Evolutionary conservation across 352 stramenopile genomes (phyloP).

Genomic region (Aphanomyces euteiches): DNA sequence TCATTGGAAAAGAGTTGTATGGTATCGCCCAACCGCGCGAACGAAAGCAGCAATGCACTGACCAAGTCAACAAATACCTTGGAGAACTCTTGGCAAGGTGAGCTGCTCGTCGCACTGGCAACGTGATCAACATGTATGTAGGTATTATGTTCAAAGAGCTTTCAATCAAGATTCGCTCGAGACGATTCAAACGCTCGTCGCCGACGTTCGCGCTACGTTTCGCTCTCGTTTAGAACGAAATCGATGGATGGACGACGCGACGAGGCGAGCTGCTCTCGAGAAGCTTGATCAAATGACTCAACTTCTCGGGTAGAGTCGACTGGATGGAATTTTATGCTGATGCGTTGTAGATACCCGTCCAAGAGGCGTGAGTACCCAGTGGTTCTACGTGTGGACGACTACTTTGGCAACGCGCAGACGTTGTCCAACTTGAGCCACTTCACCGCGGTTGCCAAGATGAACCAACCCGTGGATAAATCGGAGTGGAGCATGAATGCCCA

Average conservation of each 20-base stretch:
- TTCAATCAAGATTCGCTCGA: conserved; percentile 8
- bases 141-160: conserved; percentile 21
- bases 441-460: conserved; percentile 13
- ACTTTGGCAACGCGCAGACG: conserved; percentile 51
- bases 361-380: conserved; percentile 46
- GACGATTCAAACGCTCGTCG: conserved; percentile 11
- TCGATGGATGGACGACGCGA: conserved; percentile 24
- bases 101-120: neutral
- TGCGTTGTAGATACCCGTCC: conserved; percentile 14
- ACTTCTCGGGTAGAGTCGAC: conserved; percentile 10
- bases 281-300: conserved; percentile 20
- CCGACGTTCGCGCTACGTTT: conserved; percentile 9
- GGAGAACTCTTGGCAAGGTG: conserved; percentile 48
- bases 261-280: neutral
- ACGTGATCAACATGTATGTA: neutral
- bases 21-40: conserved; percentile 84
- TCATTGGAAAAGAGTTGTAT: conserved; percentile 72
- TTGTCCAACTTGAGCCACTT: conserved; percentile 45
- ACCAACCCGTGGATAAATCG: conserved; percentile 48
- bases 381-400: conserved; percentile 40
- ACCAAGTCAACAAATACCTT: conserved; percentile 54
- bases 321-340: neutral
- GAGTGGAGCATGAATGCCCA: conserved; percentile 90
- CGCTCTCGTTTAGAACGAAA: neutral
- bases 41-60: conserved; percentile 87